Evolutionary conservation across 495 filamentous ascomycete genomes (phyloP), one percentile per base, ranked within the genome.

Genomic region (Haplographium delicatum): DNA sequence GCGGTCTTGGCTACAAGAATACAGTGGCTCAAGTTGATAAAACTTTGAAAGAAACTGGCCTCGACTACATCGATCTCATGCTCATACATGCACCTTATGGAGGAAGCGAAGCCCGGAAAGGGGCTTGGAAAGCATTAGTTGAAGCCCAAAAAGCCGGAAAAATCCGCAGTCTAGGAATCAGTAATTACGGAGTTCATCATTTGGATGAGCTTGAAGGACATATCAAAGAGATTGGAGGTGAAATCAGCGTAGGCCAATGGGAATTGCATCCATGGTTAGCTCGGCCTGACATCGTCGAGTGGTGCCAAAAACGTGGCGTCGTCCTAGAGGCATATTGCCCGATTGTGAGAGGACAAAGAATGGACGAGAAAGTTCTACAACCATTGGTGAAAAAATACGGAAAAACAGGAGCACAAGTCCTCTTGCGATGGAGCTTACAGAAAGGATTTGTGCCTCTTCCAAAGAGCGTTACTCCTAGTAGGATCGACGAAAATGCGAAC

Each of bases 211-310:
- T 96, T 38, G 86, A 94, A 59, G 70, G 63, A 54, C 84, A 88
- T 63, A 90, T 91, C 56, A 74, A 76, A 54, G 86, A 84, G 6
- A 81, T 75, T 45, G 88, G 85, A 9, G 88, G 87, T 2, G 68
- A 88, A 18, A 74, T 96, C 59, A 82, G 80, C 43, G 86, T 95
- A 6, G 88, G 86, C 9, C 90, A 95, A 65, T 87, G 88, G 61
- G 91, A 96, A 68, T 70, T 96, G 15, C 91, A 97, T 62, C 90
- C 91, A 0, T 95, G 88, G 88, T 80, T 85, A n/a, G 72, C 80
- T 3, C 73, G 91, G 9, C 71, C 72, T 5, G 86, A 93, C 57
- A 84, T 97, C 24, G 81, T 82, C 9, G 72, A 80, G 41, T 95
- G 91, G 85, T 83, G 84, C 56, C 59, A 73, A 50, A 72, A 81